These are phyloP conservation scores for Fusarium haematococcum DNA, from an alignment of 2,329 filamentous ascomycete species.

Conservation along the genomic window DNA sequence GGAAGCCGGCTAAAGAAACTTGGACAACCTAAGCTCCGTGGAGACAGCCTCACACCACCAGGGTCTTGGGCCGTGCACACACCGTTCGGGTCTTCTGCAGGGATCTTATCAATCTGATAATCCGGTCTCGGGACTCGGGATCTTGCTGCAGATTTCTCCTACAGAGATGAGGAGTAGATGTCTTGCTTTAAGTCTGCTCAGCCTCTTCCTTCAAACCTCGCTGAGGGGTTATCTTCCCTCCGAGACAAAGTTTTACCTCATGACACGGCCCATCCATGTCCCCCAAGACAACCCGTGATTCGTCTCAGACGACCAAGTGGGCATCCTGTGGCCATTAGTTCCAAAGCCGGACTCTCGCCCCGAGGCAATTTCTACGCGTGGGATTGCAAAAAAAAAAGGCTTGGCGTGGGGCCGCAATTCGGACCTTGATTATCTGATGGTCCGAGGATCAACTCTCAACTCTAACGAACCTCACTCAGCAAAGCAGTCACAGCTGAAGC, in stretches of 20 bases:
- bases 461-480: neutral
- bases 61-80: slow-evolving; percentile 6
- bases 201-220: neutral
- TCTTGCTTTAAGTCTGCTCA: neutral
- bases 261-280: slow-evolving; percentile 7
- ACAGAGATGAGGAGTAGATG: neutral
- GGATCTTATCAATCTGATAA: slow-evolving; percentile 44
- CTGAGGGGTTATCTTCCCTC: neutral
- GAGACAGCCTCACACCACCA: slow-evolving; percentile 12
- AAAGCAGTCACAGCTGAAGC: neutral
- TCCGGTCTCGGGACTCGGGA: slow-evolving; percentile 2
- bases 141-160: neutral
- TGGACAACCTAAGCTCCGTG: neutral
- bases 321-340: slow-evolving; percentile 34
- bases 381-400: neutral
- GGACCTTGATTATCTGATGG: slow-evolving; percentile 34
- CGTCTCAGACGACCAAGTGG: slow-evolving; percentile 25
- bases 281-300: slow-evolving; percentile 20
- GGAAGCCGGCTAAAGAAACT: neutral
- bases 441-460: neutral
- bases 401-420: slow-evolving; percentile 24
- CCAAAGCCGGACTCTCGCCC: slow-evolving; percentile 11
- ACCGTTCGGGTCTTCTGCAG: neutral
- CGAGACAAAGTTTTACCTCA: slow-evolving; percentile 27
- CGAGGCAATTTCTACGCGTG: slow-evolving; percentile 28